Percentiles rank a stretch among this genome's conserved stretches.
These are phyloP conservation scores for Yamadazyma philogaea DNA, from an alignment of 805 yeast genomes.

Conservation along the genomic window DNA sequence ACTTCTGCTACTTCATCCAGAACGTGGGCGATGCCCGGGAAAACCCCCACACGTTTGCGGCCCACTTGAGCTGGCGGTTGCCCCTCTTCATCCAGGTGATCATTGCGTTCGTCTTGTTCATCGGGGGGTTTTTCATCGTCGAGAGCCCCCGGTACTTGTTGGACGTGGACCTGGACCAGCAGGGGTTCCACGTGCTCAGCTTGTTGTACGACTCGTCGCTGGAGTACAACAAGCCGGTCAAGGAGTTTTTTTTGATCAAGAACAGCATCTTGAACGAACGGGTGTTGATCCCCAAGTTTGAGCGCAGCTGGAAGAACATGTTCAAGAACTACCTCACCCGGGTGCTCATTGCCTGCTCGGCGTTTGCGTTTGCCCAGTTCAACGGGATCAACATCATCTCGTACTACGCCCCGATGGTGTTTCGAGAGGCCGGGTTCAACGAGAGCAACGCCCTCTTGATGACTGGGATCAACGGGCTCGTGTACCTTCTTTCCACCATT, in stretches of 20 bases:
- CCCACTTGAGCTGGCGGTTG: slow-evolving; percentile 64
- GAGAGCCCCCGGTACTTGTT: slow-evolving; percentile 91
- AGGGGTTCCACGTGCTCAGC: slow-evolving; percentile 40
- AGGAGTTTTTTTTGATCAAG: slow-evolving; percentile 48
- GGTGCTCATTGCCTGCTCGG: slow-evolving; percentile 39
- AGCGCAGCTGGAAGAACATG: slow-evolving; percentile 42
- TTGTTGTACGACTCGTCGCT: slow-evolving; percentile 28
- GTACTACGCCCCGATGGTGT: slow-evolving; percentile 57
- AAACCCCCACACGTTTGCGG: slow-evolving; percentile 34
- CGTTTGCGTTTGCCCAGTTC: slow-evolving; percentile 44
- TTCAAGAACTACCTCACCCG: slow-evolving; percentile 35
- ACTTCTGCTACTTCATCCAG: slow-evolving; percentile 62
- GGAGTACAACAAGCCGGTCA: slow-evolving; percentile 30
- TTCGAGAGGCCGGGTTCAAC: slow-evolving; percentile 45
- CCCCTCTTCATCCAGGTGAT: slow-evolving; percentile 75
- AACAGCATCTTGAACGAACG: slow-evolving; percentile 41
- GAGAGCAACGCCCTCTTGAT: slow-evolving; percentile 40
- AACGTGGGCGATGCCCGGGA: slow-evolving; percentile 44
- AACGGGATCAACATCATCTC: slow-evolving; percentile 58
- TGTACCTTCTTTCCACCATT: slow-evolving; percentile 38
- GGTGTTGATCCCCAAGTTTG: slow-evolving; percentile 33
- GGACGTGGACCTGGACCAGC: slow-evolving; percentile 69
- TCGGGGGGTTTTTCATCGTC: slow-evolving; percentile 76
- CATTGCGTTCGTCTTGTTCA: slow-evolving; percentile 62
- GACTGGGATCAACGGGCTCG: slow-evolving; percentile 43